Evolutionary conservation across 192 early-diverging fungal genomes (phyloP), one percentile per base, ranked within the genome.

Genomic region (Podila verticillata): DNA sequence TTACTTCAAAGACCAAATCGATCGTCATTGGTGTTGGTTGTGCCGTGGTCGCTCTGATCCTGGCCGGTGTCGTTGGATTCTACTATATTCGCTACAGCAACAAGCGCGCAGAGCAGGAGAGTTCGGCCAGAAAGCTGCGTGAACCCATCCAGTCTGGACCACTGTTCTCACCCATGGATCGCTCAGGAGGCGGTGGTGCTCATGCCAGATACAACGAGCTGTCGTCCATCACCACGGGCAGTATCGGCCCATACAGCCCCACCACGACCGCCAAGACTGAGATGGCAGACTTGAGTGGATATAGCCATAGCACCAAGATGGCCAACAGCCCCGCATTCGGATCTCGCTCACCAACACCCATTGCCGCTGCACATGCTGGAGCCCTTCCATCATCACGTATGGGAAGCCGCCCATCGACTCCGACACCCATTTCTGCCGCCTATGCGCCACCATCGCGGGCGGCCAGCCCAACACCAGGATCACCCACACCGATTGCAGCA

Each of bases 31-130:
- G 69, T 22, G 75, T 79, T 15, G 75, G 75, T 4, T 71, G 69
- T 67, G 69, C 69, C 2, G 75, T 72, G 12, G 75, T 68, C n/a
- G 63, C 58, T 5, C 29, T 79, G 20, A 9, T 79, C 60, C 15
- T 79, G 0, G 75, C 75, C 5, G 75, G 75, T 31, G 31, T 79
- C 19, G 64, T 67, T 2, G 75, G 64, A 0, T 79, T 79, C 20
- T 79, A 79, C 29, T 62, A 62, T 60, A 67, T 79, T n/a, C 68
- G 75, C 29, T 79, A 66, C 65, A 61, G 64, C 28, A 79, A 79
- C 49, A 66, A 35, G 13, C 68, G 75, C 20, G 75, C 75, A 3
- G 75, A 56, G 5, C 20, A 78, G 15, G 57, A 65, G 6, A 15
- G 10, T 2, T 49, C 58, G 2, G 47, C 19, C 59, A 47, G 24